Evolutionary conservation across 495 filamentous ascomycete genomes (phyloP).

Genomic region (Neurospora hispaniola): DNA sequence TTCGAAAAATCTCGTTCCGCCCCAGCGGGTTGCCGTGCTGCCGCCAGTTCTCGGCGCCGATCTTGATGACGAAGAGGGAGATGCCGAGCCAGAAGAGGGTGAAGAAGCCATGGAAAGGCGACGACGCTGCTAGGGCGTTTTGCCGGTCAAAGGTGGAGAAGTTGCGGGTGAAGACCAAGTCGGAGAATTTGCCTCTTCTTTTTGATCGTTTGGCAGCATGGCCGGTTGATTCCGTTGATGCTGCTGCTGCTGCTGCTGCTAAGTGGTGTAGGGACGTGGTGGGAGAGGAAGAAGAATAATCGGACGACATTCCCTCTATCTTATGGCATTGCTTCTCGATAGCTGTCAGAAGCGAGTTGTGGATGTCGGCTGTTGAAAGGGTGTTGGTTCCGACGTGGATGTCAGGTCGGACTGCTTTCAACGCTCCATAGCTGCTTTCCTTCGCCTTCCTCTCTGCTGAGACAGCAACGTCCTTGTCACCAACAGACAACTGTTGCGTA

Average conservation of each 20-base stretch:
- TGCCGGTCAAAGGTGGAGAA: conserved; percentile 63
- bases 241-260: not conserved
- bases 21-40: conserved; percentile 52
- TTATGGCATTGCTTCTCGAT: not conserved
- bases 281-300: not conserved
- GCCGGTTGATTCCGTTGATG: not conserved
- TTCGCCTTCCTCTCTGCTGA: not conserved
- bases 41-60: conserved; percentile 55
- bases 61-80: conserved; percentile 48
- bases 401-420: not conserved
- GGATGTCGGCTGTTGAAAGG: not conserved
- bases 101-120: conserved; percentile 65
- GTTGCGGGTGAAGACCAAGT: conserved; percentile 56
- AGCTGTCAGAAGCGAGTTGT: not conserved
- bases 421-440: not conserved
- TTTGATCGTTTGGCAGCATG: not conserved
- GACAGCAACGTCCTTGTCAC: not conserved
- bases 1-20: conserved; percentile 52
- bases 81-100: conserved; percentile 65
- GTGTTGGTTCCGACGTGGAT: not conserved
- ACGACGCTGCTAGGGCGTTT: conserved; percentile 44
- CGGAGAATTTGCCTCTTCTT: conserved; percentile 43
- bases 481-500: not conserved
- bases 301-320: not conserved
- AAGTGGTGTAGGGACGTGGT: not conserved